phyloP scores from a whole-genome alignment of 2,329 filamentous ascomycete species.

The Plenodomus tracheiphilus region DNA sequence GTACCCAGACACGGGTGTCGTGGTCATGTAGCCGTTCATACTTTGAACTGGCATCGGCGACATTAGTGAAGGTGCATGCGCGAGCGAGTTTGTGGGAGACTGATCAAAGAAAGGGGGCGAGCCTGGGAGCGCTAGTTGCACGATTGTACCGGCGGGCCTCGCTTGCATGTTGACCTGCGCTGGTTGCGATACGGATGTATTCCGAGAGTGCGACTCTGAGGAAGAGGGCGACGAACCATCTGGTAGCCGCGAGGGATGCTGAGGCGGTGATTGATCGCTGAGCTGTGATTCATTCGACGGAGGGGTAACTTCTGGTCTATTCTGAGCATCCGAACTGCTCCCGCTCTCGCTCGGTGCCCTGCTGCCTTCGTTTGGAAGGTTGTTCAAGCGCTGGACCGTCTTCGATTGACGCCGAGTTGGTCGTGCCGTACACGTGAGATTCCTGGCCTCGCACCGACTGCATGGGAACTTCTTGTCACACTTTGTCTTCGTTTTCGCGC shows the following conservation, averaged over 20 bases:
- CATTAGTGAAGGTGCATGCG: slow-evolving; percentile 34
- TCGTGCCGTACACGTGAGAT: slow-evolving; percentile 52
- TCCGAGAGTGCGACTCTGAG: slow-evolving; percentile 35
- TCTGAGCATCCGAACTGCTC: slow-evolving; percentile 35
- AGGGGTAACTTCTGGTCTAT: slow-evolving; percentile 39
- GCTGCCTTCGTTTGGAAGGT: slow-evolving; percentile 30
- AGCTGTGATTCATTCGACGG: slow-evolving; percentile 32
- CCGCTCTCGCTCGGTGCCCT: slow-evolving; percentile 41
- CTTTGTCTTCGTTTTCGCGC: slow-evolving; percentile 59
- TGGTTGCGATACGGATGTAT: slow-evolving; percentile 38
- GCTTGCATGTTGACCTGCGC: slow-evolving; percentile 35
- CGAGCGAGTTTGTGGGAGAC: slow-evolving; percentile 40
- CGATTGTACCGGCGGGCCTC: slow-evolving; percentile 38
- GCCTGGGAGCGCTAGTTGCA: slow-evolving; percentile 31
- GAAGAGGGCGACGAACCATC: slow-evolving; percentile 32
- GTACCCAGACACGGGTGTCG: slow-evolving; percentile 52
- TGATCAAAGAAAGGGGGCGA: slow-evolving; percentile 49
- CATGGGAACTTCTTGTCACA: slow-evolving; percentile 61
- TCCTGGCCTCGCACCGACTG: slow-evolving; percentile 54
- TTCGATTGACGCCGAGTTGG: slow-evolving; percentile 55
- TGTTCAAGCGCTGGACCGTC: slow-evolving; percentile 36
- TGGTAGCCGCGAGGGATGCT: slow-evolving; percentile 21
- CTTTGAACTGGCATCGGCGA: slow-evolving; percentile 46
- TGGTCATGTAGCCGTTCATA: slow-evolving; percentile 47
- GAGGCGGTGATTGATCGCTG: slow-evolving; percentile 23